A percentile compares a stretch with the other conserved stretches of the same genome.
Evolutionary conservation across 805 yeast genomes (phyloP).

Genomic region (Jamesozyma spencerorum): DNA sequence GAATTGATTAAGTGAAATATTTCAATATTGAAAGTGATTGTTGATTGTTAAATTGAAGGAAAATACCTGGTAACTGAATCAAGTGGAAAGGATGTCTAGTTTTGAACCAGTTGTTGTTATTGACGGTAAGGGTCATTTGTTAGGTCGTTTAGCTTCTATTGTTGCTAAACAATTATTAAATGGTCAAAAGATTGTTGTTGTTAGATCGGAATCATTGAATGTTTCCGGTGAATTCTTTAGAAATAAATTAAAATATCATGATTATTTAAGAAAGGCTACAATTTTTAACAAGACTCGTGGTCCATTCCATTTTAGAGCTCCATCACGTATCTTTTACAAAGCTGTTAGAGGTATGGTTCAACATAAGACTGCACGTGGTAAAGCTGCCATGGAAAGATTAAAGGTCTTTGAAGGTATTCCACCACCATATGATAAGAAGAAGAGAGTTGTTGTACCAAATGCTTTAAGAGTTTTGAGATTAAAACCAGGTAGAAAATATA

Average conservation of each 20-base stretch:
- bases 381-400: slow-evolving; percentile 98
- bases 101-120: slow-evolving; percentile 96
- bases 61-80: too few species aligned
- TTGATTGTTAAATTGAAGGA: too few species aligned
- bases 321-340: slow-evolving; percentile 99
- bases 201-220: slow-evolving; percentile 96
- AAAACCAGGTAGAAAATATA: slow-evolving; percentile 99
- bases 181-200: slow-evolving; percentile 97
- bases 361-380: slow-evolving; percentile 99
- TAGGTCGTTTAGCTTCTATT: slow-evolving; percentile 98
- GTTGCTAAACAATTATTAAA: slow-evolving; percentile 97
- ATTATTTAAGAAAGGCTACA: slow-evolving; percentile 98
- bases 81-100: slow-evolving; percentile 45
- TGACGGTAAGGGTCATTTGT: slow-evolving; percentile 99
- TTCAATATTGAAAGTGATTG: too few species aligned
- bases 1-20: too few species aligned
- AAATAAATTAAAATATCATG: slow-evolving; percentile 99
- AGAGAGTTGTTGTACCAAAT: slow-evolving; percentile 99
- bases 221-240: slow-evolving; percentile 99
- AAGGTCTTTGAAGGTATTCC: slow-evolving; percentile 99
- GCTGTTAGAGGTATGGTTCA: slow-evolving; percentile 99
- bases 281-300: slow-evolving; percentile 98
- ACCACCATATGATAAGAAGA: slow-evolving; percentile 98
- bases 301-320: slow-evolving; percentile 99
- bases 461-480: slow-evolving; percentile 98